phyloP scores from a whole-genome alignment of 2,329 filamentous ascomycete species.

The Seiridium cupressi region DNA sequence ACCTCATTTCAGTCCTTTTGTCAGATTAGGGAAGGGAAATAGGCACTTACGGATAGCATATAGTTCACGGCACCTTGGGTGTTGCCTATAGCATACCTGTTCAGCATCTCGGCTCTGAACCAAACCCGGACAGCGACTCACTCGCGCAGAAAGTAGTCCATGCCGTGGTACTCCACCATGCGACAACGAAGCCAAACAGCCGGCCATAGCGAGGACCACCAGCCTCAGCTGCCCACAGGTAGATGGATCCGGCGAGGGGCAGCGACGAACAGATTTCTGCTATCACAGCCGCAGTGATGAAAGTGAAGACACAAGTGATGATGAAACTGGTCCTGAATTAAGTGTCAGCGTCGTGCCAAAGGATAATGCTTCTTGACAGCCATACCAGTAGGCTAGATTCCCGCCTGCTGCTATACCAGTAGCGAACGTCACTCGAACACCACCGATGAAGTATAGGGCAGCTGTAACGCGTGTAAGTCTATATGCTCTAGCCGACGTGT shows the following conservation, averaged over 20 bases:
- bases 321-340: slow-evolving; percentile 54
- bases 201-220: slow-evolving; percentile 54
- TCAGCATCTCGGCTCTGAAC: neutral
- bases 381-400: slow-evolving; percentile 58
- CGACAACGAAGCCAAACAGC: slow-evolving; percentile 59
- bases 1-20: neutral
- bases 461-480: slow-evolving; percentile 32
- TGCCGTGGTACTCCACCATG: slow-evolving; percentile 62
- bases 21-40: neutral
- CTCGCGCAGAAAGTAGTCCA: slow-evolving; percentile 60
- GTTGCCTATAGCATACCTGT: slow-evolving; percentile 31
- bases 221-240: slow-evolving; percentile 60
- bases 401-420: slow-evolving; percentile 61
- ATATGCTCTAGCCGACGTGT: neutral
- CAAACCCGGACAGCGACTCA: slow-evolving; percentile 16
- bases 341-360: neutral
- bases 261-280: slow-evolving; percentile 60
- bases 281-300: slow-evolving; percentile 59
- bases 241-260: slow-evolving; percentile 58
- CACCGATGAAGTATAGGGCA: slow-evolving; percentile 60
- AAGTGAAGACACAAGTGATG: slow-evolving; percentile 58
- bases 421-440: slow-evolving; percentile 59
- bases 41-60: slow-evolving; percentile 43
- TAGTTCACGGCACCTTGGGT: slow-evolving; percentile 51
- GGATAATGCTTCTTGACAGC: neutral